These are phyloP conservation scores for Uronychia binucleata DNA, from an alignment of 73 alveolate genomes.

Conservation along the genomic window DNA sequence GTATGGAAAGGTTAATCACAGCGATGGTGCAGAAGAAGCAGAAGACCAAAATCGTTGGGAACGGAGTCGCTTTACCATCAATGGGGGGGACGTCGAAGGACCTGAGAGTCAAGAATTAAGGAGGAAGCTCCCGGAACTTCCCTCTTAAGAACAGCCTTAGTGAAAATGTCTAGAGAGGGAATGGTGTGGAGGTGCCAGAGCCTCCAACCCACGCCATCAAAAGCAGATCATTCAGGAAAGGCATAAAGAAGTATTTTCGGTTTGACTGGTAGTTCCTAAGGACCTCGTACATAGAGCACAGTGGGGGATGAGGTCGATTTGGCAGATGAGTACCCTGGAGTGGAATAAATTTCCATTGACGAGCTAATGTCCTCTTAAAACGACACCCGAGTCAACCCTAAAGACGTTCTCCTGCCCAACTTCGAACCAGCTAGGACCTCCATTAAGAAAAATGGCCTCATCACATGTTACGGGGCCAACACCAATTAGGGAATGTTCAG, in stretches of 20 bases:
- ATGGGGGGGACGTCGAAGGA: not conserved
- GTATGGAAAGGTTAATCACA: not conserved
- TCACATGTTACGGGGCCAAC: conserved; percentile 88
- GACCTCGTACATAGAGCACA: not conserved
- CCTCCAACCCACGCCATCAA: not conserved
- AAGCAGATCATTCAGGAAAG: not conserved
- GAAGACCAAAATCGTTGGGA: not conserved
- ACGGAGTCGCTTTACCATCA: not conserved
- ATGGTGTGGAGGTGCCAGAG: too few relatives aligned
- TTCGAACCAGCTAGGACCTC: conserved; percentile 44
- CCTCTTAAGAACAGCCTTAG: not conserved
- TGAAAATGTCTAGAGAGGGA: too few relatives aligned
- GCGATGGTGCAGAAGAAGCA: not conserved
- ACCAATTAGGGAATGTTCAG: conserved; percentile 91
- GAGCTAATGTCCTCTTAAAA: not conserved
- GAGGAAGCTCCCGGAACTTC: not conserved
- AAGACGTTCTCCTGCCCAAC: conserved; percentile 17
- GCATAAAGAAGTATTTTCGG: not conserved
- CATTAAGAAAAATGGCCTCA: conserved; percentile 48
- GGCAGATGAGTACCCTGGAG: conserved; percentile 1
- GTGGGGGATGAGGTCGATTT: not conserved
- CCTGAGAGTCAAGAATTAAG: not conserved
- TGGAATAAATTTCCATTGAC: not conserved
- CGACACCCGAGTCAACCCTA: not conserved
- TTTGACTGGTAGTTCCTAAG: too few relatives aligned